phyloP scores from a whole-genome alignment of 495 filamentous ascomycete genomes.

The Neurospora discreta region DNA sequence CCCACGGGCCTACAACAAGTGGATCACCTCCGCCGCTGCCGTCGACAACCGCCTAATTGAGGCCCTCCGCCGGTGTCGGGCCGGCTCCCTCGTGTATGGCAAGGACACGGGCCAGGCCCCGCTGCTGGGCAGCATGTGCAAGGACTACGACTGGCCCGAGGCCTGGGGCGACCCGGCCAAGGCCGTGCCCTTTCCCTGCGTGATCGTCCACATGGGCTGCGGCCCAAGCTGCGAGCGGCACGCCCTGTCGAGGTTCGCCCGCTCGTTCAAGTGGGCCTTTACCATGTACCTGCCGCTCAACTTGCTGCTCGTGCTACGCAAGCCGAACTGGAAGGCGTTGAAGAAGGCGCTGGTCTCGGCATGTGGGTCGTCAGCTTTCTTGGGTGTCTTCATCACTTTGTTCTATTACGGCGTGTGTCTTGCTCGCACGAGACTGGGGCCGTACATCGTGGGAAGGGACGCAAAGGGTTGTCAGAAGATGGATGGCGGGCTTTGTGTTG shows the following conservation, averaged over 20 bases:
- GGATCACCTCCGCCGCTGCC: conserved; percentile 69
- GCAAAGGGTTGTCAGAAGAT: conserved; percentile 30
- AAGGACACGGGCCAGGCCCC: conserved; percentile 63
- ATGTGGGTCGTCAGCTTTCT: conserved; percentile 66
- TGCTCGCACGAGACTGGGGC: conserved; percentile 68
- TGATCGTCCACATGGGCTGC: conserved; percentile 76
- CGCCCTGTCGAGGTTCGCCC: conserved; percentile 56
- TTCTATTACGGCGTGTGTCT: conserved; percentile 90
- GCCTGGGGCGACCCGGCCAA: conserved; percentile 67
- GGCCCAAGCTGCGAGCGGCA: conserved; percentile 72
- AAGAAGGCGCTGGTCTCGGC: conserved; percentile 47
- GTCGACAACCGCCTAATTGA: conserved; percentile 71
- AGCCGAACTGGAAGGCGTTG: conserved; percentile 31
- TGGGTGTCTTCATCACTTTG: conserved; percentile 67
- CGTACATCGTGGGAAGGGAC: conserved; percentile 47
- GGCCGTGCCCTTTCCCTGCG: conserved; percentile 71
- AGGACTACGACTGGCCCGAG: conserved; percentile 56
- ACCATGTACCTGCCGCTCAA: conserved; percentile 75
- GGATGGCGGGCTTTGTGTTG: conserved; percentile 59
- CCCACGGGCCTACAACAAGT: conserved; percentile 69
- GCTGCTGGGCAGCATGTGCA: conserved; percentile 64
- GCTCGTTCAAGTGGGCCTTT: conserved; percentile 65
- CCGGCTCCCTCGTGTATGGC: conserved; percentile 60
- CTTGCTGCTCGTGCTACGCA: conserved; percentile 49
- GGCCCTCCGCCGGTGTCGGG: conserved; percentile 56